Conservation (phyloP, 2,329 filamentous ascomycete species). For the Cladosporium phlei region DNA sequence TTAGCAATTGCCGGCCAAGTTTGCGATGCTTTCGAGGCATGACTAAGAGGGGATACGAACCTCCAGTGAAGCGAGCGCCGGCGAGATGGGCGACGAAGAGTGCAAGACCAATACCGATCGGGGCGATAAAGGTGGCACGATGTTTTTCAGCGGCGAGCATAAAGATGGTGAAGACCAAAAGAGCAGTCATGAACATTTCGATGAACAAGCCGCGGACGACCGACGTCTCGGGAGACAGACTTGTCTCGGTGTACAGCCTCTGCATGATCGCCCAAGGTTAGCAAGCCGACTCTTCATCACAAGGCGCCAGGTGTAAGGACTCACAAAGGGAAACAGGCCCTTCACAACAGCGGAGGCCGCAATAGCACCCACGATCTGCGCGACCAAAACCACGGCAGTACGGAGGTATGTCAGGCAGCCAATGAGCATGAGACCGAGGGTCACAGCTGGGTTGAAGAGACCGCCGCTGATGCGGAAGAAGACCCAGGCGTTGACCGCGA, state of each 20-base stretch:
- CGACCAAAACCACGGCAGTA: constrained; percentile 39
- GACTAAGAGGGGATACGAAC: not conserved
- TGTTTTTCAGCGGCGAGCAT: constrained; percentile 31
- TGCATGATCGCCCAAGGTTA: not conserved
- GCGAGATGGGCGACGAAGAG: constrained; percentile 41
- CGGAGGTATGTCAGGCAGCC: constrained; percentile 44
- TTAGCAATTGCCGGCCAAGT: no score
- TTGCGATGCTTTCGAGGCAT: no score
- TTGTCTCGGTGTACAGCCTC: constrained; percentile 44
- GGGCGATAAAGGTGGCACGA: constrained; percentile 29
- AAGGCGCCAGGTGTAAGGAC: no score
- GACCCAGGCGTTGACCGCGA: constrained; percentile 35
- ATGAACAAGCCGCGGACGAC: constrained; percentile 40
- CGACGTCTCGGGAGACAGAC: constrained; percentile 38
- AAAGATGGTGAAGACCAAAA: constrained; percentile 42
- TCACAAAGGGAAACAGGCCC: constrained; percentile 39
- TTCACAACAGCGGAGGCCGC: constrained; percentile 42
- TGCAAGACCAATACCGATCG: constrained; percentile 31
- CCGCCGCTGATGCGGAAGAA: constrained; percentile 36
- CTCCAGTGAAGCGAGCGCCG: constrained; percentile 42
- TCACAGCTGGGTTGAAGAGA: constrained; percentile 40
- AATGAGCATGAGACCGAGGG: constrained; percentile 43
- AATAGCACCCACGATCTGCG: constrained; percentile 44
- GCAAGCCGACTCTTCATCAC: no score
- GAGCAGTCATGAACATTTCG: constrained; percentile 34